Percentiles rank a stretch among this genome's conserved stretches.
Conservation (phyloP, 2,329 filamentous ascomycete species). For the Monosporascus sp. region DNA sequence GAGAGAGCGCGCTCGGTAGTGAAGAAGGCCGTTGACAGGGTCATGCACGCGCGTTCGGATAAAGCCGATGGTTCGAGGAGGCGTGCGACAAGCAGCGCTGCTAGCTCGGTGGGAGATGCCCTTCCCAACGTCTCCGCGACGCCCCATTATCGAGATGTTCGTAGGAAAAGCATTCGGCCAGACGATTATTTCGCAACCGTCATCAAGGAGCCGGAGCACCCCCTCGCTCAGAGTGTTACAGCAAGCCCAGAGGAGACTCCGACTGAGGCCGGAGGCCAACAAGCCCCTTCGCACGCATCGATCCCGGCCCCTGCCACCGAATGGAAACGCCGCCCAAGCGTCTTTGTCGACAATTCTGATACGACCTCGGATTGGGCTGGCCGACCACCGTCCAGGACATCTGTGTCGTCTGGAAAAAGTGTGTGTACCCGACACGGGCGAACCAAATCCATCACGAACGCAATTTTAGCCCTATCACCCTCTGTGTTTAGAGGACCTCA, state of each 20-base stretch:
- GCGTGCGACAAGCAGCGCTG: conserved; percentile 57
- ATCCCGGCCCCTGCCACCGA: conserved; percentile 34
- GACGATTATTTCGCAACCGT: conserved; percentile 49
- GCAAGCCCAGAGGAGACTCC: conserved; percentile 58
- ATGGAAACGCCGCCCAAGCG: conserved; percentile 28
- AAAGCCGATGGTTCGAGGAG: conserved; percentile 52
- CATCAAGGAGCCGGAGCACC: conserved; percentile 56
- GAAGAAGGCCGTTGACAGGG: conserved; percentile 60
- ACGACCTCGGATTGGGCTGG: conserved; percentile 27
- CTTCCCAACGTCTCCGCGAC: conserved; percentile 43
- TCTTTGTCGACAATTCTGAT: conserved; percentile 32
- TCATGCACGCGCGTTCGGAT: conserved; percentile 57
- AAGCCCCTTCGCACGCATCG: conserved; percentile 33
- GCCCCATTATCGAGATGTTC: conserved; percentile 46
- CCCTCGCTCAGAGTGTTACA: conserved; percentile 68
- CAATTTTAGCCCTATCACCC: conserved; percentile 38
- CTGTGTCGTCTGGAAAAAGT: conserved; percentile 22
- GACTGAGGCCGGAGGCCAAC: conserved; percentile 21
- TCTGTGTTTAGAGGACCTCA: conserved; percentile 24
- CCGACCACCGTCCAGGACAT: conserved; percentile 25
- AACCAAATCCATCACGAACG: conserved; percentile 39
- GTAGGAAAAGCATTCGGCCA: conserved; percentile 49
- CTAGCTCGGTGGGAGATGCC: conserved; percentile 58
- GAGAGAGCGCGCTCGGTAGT: conserved; percentile 79
- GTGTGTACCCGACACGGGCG: conserved; percentile 38